Percentiles rank a stretch among this genome's conserved stretches.
phyloP scores from a whole-genome alignment of 108 stramenopile species.

The Chaetoceros muelleri region DNA sequence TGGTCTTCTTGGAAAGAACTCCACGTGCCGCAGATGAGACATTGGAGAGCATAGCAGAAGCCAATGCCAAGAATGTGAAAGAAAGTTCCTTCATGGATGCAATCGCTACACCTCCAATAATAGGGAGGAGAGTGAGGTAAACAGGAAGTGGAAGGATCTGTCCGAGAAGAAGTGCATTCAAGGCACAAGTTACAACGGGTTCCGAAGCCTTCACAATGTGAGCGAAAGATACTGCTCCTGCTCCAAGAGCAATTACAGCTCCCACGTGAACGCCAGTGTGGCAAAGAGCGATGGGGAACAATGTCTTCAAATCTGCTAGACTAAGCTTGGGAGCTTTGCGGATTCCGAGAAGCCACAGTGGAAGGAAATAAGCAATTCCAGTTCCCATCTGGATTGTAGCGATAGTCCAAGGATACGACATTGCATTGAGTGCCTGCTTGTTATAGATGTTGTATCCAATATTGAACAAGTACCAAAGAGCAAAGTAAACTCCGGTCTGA shows the following conservation, averaged over 20 bases:
- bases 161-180: conserved; percentile 83
- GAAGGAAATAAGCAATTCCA: conserved; percentile 83
- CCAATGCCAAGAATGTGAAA: conserved; percentile 92
- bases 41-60: conserved; percentile 95
- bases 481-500: conserved; percentile 84
- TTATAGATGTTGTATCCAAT: conserved; percentile 99
- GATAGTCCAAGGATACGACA: conserved; percentile 91
- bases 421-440: conserved; percentile 89
- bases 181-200: conserved; percentile 91
- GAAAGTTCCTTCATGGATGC: conserved; percentile 97
- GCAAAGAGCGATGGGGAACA: conserved; percentile 90
- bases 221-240: conserved; percentile 98
- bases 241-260: conserved; percentile 93
- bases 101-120: conserved; percentile 94
- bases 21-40: conserved; percentile 92
- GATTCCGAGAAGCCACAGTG: conserved; percentile 77
- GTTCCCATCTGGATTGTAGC: conserved; percentile 94
- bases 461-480: conserved; percentile 97
- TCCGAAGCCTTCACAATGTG: conserved; percentile 99
- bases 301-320: conserved; percentile 71
- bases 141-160: conserved; percentile 78
- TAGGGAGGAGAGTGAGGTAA: conserved; percentile 91
- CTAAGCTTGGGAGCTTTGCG: conserved; percentile 90
- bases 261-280: conserved; percentile 96
- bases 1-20: conserved; percentile 91